phyloP scores from a whole-genome alignment of 805 yeast species.

The Candida khao-thaluensis region DNA sequence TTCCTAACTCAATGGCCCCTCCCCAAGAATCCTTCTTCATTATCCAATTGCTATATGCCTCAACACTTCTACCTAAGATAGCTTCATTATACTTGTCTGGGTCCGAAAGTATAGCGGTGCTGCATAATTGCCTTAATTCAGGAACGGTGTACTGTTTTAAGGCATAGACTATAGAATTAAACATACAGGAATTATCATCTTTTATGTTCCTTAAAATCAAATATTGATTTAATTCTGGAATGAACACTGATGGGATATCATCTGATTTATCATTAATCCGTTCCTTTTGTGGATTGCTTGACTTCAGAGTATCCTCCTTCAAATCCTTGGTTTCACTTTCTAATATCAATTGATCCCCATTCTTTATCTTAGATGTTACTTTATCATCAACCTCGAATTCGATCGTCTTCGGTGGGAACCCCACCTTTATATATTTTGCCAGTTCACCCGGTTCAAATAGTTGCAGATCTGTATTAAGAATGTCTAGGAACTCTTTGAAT shows the following conservation, averaged over 20 bases:
- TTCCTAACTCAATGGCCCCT: slow-evolving; percentile 75
- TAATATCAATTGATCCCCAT: slow-evolving; percentile 59
- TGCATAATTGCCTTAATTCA: slow-evolving; percentile 53
- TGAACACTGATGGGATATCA: slow-evolving; percentile 27
- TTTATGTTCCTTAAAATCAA: slow-evolving; percentile 58
- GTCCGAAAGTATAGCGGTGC: slow-evolving; percentile 41
- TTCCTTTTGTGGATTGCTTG: no score
- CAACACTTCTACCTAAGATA: slow-evolving; percentile 51
- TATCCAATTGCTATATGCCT: slow-evolving; percentile 63
- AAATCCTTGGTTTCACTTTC: slow-evolving; percentile 16
- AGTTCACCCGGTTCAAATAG: slow-evolving; percentile 7
- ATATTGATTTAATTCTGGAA: slow-evolving; percentile 24
- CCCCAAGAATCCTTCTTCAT: slow-evolving; percentile 67
- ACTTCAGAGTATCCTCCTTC: slow-evolving; percentile 5
- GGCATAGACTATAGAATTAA: slow-evolving; percentile 61
- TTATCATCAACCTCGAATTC: slow-evolving; percentile 25
- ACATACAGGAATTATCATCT: slow-evolving; percentile 78
- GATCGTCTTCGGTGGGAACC: slow-evolving; percentile 59
- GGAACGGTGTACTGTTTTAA: slow-evolving; percentile 42
- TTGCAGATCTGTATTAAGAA: slow-evolving; percentile 10
- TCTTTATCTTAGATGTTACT: slow-evolving; percentile 40
- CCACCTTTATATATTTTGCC: slow-evolving; percentile 39
- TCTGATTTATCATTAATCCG: slow-evolving; percentile 11
- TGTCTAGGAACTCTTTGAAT: slow-evolving; percentile 28
- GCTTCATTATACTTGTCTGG: slow-evolving; percentile 49